phyloP scores from a whole-genome alignment of 2,329 filamentous ascomycete species.

The Xylariomycetidae sp. region DNA sequence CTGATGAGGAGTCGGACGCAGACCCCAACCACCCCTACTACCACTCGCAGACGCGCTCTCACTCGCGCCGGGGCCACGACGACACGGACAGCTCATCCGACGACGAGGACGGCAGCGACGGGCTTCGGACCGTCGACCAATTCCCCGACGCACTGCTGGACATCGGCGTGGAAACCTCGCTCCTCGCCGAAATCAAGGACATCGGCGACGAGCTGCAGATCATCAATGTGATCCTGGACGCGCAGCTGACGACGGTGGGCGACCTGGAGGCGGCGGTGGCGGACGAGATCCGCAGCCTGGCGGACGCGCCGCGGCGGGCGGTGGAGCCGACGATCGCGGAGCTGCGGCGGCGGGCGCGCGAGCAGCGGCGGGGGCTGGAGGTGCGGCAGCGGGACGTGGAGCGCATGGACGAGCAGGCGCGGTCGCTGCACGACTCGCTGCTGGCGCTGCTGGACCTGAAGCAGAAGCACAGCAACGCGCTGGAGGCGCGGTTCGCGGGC shows the following conservation, averaged over 20 bases:
- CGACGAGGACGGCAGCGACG: constrained; percentile 19
- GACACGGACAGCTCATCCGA: constrained; percentile 5
- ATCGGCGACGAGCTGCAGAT: constrained; percentile 63
- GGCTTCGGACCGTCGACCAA: constrained; percentile 16
- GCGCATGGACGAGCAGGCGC: constrained; percentile 57
- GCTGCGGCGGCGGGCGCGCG: constrained; percentile 47
- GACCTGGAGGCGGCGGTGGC: constrained; percentile 39
- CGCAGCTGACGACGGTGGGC: constrained; percentile 40
- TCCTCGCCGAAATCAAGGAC: constrained; percentile 60
- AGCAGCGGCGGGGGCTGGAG: constrained; percentile 53
- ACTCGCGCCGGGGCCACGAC: neutral
- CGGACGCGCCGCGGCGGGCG: constrained; percentile 18
- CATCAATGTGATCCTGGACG: constrained; percentile 45
- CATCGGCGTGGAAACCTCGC: constrained; percentile 53
- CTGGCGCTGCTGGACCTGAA: constrained; percentile 61
- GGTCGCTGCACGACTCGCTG: constrained; percentile 52
- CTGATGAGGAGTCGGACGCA: neutral
- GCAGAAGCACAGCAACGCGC: constrained; percentile 63
- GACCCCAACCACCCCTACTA: no score
- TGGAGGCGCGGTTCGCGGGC: constrained; percentile 56
- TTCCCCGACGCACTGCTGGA: constrained; percentile 53
- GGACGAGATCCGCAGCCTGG: constrained; percentile 27
- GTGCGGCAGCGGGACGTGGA: constrained; percentile 54
- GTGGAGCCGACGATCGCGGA: constrained; percentile 32
- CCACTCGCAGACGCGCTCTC: no score